Conservation (phyloP, 108 stramenopile species). For the Fistulifera solaris region DNA sequence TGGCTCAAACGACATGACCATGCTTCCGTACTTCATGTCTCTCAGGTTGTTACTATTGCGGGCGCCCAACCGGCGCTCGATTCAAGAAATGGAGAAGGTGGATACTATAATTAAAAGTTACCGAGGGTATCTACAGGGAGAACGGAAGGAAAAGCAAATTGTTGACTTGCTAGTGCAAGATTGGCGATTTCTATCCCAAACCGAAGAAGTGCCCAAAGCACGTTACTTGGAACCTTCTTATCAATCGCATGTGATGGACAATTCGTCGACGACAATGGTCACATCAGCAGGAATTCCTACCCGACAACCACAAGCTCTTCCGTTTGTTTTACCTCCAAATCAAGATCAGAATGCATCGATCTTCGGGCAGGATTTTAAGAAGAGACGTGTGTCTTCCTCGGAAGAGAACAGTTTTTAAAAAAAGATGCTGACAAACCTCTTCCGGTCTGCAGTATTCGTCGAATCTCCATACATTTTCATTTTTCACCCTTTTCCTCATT, state of each 20-base stretch:
- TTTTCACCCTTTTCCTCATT: too few relatives aligned
- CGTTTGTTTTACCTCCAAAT: too few relatives aligned
- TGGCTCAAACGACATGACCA: not conserved
- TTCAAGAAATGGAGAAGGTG: slow-evolving; percentile 41
- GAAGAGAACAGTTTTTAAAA: too few relatives aligned
- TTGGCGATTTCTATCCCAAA: slow-evolving; percentile 25
- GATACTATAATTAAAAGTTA: slow-evolving; percentile 51
- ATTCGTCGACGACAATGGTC: not conserved
- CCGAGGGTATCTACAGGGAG: slow-evolving; percentile 31
- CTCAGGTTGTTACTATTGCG: slow-evolving; percentile 58
- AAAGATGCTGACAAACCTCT: too few relatives aligned
- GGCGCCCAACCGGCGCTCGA: slow-evolving; percentile 31
- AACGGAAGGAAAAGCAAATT: slow-evolving; percentile 28
- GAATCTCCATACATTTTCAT: too few relatives aligned
- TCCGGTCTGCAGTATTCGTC: too few relatives aligned
- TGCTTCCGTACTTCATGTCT: slow-evolving; percentile 39
- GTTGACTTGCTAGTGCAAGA: slow-evolving; percentile 40
- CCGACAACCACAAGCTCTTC: slow-evolving; percentile 1
- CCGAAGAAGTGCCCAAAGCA: not conserved
- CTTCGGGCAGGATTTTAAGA: too few relatives aligned
- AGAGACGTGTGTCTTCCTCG: too few relatives aligned
- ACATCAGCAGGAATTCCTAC: not conserved
- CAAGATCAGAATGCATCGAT: too few relatives aligned
- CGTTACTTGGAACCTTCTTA: not conserved
- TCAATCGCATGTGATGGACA: slow-evolving; percentile 3